Percentiles rank a stretch among this genome's conserved stretches.
Evolutionary conservation across 345 rosid species (phyloP).

Genomic region (Sonneratia caseolaris): DNA sequence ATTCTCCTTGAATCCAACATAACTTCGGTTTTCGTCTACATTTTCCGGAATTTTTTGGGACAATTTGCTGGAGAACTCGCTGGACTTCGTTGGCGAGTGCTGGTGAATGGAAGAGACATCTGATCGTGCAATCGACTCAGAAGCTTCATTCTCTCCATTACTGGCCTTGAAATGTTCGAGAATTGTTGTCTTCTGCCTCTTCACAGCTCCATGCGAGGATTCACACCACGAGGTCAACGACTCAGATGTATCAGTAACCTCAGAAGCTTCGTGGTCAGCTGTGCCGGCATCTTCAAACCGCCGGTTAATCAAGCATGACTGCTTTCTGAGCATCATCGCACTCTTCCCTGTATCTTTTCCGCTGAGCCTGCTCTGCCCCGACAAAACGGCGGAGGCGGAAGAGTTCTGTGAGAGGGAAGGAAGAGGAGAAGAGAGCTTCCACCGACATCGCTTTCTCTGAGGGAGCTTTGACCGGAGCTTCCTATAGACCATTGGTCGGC

Average conservation of each 20-base stretch:
- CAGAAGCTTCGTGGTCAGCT: conserved; percentile 8
- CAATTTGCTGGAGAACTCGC: conserved; percentile 11
- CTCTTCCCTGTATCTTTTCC: conserved; percentile 21
- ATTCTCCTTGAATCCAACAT: conserved; percentile 25
- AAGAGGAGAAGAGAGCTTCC: conserved; percentile 29
- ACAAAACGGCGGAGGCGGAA: conserved; percentile 21
- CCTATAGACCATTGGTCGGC: conserved; percentile 21
- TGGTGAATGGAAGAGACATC: conserved; percentile 33
- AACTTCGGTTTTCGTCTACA: conserved; percentile 4
- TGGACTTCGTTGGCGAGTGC: conserved; percentile 17
- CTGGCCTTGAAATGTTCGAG: background rate
- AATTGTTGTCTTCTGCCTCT: background rate
- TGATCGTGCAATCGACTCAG: conserved; percentile 26
- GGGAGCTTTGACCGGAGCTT: conserved; percentile 47
- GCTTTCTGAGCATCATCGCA: background rate
- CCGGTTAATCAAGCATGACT: conserved; percentile 29
- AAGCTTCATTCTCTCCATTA: conserved; percentile 14
- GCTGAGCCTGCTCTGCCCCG: conserved; percentile 29
- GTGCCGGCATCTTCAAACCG: conserved; percentile 22
- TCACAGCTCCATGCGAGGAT: conserved; percentile 2
- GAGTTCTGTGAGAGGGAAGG: conserved; percentile 10
- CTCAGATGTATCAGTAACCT: conserved; percentile 6
- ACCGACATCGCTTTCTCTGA: conserved; percentile 27
- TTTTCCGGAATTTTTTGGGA: conserved; percentile 14
- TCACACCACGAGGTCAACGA: conserved; percentile 9